Evolutionary conservation across 331 rosid species (phyloP).

Genomic region (Stylosanthes scabra): DNA sequence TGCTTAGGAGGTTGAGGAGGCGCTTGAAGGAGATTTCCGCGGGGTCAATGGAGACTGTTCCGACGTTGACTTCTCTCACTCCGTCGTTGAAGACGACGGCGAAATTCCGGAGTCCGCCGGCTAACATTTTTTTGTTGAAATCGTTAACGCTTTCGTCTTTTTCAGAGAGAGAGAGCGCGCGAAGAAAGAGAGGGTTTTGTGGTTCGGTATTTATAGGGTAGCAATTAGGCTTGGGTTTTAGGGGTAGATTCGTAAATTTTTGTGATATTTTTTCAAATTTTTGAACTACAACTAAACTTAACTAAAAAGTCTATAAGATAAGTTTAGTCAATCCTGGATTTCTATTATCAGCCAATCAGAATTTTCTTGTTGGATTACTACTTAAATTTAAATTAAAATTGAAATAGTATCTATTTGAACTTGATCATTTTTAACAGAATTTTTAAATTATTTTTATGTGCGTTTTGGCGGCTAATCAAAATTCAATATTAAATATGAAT

Average conservation of each 20-base stretch:
- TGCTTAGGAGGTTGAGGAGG: slow-evolving; percentile 47
- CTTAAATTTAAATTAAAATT: too few species aligned
- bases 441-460: too few species aligned
- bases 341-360: too few species aligned
- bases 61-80: slow-evolving; percentile 48
- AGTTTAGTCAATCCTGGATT: too few species aligned
- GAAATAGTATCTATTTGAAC: too few species aligned
- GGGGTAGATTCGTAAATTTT: slow-evolving; percentile 35
- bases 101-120: slow-evolving; percentile 31
- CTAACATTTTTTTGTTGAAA: slow-evolving; percentile 27
- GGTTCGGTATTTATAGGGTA: neutral
- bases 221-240: slow-evolving; percentile 22
- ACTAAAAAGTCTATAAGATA: too few species aligned
- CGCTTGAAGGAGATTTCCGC: slow-evolving; percentile 45
- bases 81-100: slow-evolving; percentile 64
- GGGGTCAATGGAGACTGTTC: slow-evolving; percentile 52
- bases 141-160: neutral
- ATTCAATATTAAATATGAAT: too few species aligned
- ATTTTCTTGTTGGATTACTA: too few species aligned
- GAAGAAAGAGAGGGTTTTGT: slow-evolving; percentile 28
- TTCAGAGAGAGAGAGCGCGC: neutral
- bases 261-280: neutral
- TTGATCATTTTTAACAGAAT: too few species aligned
- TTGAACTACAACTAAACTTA: too few species aligned
- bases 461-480: too few species aligned